A percentile compares a stretch with the other conserved stretches of the same genome.
Conservation (phyloP, 345 rosid genomes). For the Cochlearia excelsa region DNA sequence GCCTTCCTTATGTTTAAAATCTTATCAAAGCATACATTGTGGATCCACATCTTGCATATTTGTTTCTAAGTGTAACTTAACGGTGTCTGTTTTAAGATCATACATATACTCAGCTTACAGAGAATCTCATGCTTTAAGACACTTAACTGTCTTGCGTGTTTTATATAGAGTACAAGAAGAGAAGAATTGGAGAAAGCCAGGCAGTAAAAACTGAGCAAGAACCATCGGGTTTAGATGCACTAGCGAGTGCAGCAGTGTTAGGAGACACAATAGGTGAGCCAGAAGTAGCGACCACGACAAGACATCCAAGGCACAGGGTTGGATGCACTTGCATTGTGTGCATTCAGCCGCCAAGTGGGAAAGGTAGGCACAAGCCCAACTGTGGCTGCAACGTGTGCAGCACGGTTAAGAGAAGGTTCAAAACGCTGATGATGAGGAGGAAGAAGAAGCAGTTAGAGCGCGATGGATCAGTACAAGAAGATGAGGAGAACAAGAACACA, state of each 20-base stretch:
- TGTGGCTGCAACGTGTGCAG: conserved; percentile 86
- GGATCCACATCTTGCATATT: no score
- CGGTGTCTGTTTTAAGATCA: background rate
- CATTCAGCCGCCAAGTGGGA: conserved; percentile 99
- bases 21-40: background rate
- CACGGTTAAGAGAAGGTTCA: conserved; percentile 91
- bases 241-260: conserved; percentile 75
- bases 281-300: conserved; percentile 75
- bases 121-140: conserved; percentile 7
- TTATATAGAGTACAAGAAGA: conserved; percentile 57
- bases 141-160: conserved; percentile 19
- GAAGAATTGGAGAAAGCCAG: conserved; percentile 42
- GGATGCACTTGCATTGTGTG: conserved; percentile 97
- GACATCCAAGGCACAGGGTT: conserved; percentile 91
- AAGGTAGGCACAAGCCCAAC: conserved; percentile 75
- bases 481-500: conserved; percentile 30
- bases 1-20: background rate
- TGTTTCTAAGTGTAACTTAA: no score
- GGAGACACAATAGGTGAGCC: conserved; percentile 59
- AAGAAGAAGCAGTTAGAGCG: conserved; percentile 74
- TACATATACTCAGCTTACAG: conserved; percentile 5
- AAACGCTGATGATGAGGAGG: conserved; percentile 86
- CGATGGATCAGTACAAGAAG: conserved; percentile 44
- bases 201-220: conserved; percentile 40
- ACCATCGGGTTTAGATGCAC: conserved; percentile 70